These are phyloP conservation scores for Neurospora sp. DNA, from an alignment of 495 filamentous ascomycete genomes.

Conservation along the genomic window DNA sequence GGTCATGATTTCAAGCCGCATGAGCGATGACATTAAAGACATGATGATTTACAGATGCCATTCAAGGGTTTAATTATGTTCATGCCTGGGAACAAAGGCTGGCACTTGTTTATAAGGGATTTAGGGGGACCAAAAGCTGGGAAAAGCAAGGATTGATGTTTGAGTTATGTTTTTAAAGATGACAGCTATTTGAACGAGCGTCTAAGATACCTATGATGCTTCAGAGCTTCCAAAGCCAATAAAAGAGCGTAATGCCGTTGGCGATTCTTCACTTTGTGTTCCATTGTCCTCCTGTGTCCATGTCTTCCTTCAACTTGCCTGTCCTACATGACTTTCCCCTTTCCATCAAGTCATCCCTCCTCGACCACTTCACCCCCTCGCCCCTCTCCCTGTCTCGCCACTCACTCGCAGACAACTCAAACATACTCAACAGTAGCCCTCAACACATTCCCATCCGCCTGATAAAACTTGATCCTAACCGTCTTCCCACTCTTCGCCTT, in stretches of 20 bases:
- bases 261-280: background rate
- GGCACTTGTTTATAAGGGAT: background rate
- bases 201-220: background rate
- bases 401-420: background rate
- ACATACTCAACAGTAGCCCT: background rate
- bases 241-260: background rate
- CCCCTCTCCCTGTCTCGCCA: background rate
- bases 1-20: background rate
- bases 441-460: constrained; percentile 2
- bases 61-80: background rate
- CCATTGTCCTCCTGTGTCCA: background rate
- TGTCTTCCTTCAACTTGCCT: background rate
- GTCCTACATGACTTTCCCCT: background rate
- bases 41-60: background rate
- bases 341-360: background rate
- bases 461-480: constrained; percentile 1
- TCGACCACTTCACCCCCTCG: background rate
- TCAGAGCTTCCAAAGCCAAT: background rate
- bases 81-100: background rate
- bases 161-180: background rate
- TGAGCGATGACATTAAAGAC: background rate
- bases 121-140: background rate
- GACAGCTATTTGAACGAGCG: background rate
- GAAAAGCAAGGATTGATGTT: background rate
- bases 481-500: background rate